These are phyloP conservation scores for Globisporangium cylindrosporum DNA, from an alignment of 352 stramenopile species.

Conservation along the genomic window DNA sequence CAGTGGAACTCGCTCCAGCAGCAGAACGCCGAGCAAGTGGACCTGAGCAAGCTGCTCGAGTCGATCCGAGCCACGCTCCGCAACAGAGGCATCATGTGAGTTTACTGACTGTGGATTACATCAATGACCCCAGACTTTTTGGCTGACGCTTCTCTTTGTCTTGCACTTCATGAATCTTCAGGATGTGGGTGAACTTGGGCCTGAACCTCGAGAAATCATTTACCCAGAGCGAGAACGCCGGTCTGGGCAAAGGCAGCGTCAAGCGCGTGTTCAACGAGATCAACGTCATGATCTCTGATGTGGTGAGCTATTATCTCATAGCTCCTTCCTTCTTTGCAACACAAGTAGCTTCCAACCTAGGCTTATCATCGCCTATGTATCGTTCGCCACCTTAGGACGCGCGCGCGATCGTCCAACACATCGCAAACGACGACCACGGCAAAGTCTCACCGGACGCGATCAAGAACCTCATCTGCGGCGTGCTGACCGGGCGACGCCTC, in stretches of 20 bases:
- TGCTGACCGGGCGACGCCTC: constrained; percentile 36
- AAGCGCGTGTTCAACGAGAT: constrained; percentile 56
- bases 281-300: constrained; percentile 52
- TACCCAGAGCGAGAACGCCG: constrained; percentile 30
- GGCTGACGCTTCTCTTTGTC: neutral
- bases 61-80: constrained; percentile 40
- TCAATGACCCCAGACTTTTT: neutral
- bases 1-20: constrained; percentile 74
- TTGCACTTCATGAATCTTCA: constrained; percentile 11
- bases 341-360: too few species aligned
- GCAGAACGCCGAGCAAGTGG: constrained; percentile 59
- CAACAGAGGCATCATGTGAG: constrained; percentile 47
- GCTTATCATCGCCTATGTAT: neutral
- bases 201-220: constrained; percentile 47
- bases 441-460: constrained; percentile 41
- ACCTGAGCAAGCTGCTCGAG: constrained; percentile 41
- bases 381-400: constrained; percentile 32
- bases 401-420: constrained; percentile 41
- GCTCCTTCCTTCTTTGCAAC: neutral
- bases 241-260: constrained; percentile 48
- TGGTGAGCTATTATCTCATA: constrained; percentile 30
- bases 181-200: constrained; percentile 52
- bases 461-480: constrained; percentile 66
- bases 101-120: too few species aligned
- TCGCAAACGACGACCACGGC: constrained; percentile 35